Evolutionary conservation across 805 yeast species (phyloP), one percentile per base, ranked within the genome.

Genomic region (Kluyveromyces nonfermentans): DNA sequence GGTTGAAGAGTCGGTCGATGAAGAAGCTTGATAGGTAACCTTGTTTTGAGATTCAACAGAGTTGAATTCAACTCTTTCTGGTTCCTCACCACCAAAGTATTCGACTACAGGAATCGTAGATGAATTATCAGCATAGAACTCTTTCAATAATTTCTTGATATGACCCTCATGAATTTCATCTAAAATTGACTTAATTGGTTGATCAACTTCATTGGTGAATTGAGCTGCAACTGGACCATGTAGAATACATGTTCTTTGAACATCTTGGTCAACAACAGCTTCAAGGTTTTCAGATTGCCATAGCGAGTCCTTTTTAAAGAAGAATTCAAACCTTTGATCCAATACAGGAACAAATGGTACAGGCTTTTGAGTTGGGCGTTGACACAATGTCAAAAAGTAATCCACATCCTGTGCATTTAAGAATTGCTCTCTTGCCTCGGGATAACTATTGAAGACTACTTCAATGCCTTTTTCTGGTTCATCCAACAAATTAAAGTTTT

Each of bases 191-290:
- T 85, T 81, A 60, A 93, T 85, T 57, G 98, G 97, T 70, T 87
- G 96, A 62, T 93, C 81, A 48, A 85, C 93, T 60, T 74, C 72
- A 58, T 75, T 84, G 56, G 97, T 81, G 73, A 72, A 89, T 69
- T 82, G 88, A 56, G 96, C 96, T 56, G 99, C 95, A 54, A 93
- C 97, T 42, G 99, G 99, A 56, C 98, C 97, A 59, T 88, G 96
- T 59, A 93, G 76, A 54, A 93, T 88, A 84, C 98, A 94, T n/a
- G 97, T 90, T 75, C 98, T 84, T 68, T 89, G 89, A 50, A 93
- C 97, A 64, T 93, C 99, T 59, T 84, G 87, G 54, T 76, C 97
- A 52, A 86, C 89, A 62, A 93, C 97, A 47, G 97, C 85, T 64
- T 88, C 97, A 62, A 93, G 77, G 64, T 86, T 90, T 73, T 93